Percentiles rank a stretch among this genome's conserved stretches.
Conservation (phyloP, 2,329 filamentous ascomycete species). For the Curvularia sp. region DNA sequence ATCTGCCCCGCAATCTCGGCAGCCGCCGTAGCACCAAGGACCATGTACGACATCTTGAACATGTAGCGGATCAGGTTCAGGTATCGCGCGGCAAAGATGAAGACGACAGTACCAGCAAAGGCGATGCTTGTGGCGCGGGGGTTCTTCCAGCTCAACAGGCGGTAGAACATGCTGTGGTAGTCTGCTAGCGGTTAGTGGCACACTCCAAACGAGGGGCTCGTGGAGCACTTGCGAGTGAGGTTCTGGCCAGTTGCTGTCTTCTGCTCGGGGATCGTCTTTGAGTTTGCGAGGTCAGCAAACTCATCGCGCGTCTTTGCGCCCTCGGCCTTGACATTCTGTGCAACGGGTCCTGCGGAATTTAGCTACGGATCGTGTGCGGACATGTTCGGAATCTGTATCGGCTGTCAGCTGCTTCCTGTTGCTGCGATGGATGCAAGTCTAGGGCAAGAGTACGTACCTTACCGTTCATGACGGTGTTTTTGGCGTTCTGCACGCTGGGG, state of each 20-base stretch:
- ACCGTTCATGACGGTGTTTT: slow-evolving; percentile 55
- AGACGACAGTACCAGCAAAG: slow-evolving; percentile 62
- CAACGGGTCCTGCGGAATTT: slow-evolving; percentile 59
- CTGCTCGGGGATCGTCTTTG: slow-evolving; percentile 61
- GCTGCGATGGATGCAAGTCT: slow-evolving; percentile 19
- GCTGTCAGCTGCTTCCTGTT: slow-evolving; percentile 32
- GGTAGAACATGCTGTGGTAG: slow-evolving; percentile 73
- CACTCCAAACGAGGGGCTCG: neutral
- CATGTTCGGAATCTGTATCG: slow-evolving; percentile 38
- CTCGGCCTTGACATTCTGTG: slow-evolving; percentile 64
- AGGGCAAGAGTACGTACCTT: slow-evolving; percentile 43
- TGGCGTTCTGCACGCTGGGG: slow-evolving; percentile 58
- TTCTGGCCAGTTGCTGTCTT: slow-evolving; percentile 67
- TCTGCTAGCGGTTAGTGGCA: slow-evolving; percentile 51
- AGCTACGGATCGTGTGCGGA: slow-evolving; percentile 32
- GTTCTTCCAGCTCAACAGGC: slow-evolving; percentile 71
- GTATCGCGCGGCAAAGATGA: slow-evolving; percentile 70
- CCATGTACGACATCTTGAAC: slow-evolving; percentile 66
- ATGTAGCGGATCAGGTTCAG: slow-evolving; percentile 67
- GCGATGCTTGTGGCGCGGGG: slow-evolving; percentile 69
- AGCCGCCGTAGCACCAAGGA: slow-evolving; percentile 65
- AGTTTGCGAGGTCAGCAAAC: slow-evolving; percentile 64
- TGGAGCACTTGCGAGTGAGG: slow-evolving; percentile 62
- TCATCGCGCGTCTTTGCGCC: slow-evolving; percentile 64
- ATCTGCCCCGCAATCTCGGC: slow-evolving; percentile 65